A percentile compares a stretch with the other conserved stretches of the same genome.
phyloP scores from a whole-genome alignment of 2,329 filamentous ascomycete genomes.

The Microcyclospora pomicola region DNA sequence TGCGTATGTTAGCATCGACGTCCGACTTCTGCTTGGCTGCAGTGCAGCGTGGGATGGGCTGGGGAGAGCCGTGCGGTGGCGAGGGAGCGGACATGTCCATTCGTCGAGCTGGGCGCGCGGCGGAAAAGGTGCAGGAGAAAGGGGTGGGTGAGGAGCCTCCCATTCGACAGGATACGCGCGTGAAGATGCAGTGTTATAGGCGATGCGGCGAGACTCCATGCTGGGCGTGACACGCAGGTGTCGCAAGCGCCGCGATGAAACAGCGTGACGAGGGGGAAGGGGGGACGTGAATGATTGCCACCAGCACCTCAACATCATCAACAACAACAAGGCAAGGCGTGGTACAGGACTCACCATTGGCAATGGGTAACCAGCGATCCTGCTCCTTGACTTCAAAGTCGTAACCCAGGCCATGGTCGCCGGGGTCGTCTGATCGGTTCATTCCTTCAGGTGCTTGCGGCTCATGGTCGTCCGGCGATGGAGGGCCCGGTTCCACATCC shows the following conservation, averaged over 20 bases:
- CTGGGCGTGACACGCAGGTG: conserved; percentile 14
- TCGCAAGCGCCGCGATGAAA: conserved; percentile 2
- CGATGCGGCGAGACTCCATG: conserved; percentile 2
- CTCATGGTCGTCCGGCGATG: conserved; percentile 80
- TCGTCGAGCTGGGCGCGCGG: conserved; percentile 20
- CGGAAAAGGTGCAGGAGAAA: conserved; percentile 21
- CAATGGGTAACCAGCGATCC: conserved; percentile 98
- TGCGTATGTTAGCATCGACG: conserved; percentile 84
- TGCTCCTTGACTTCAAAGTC: conserved; percentile 99
- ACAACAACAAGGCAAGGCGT: conserved; percentile 6
- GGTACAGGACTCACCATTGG: conserved; percentile 74
- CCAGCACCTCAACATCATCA: no score
- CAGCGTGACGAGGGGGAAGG: conserved; percentile 12
- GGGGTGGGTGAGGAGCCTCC: conserved; percentile 22
- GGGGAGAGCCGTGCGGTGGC: conserved; percentile 17
- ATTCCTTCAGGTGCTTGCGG: conserved; percentile 53
- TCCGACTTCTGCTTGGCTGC: conserved; percentile 24
- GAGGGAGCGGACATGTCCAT: conserved; percentile 33
- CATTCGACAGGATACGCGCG: conserved; percentile 34
- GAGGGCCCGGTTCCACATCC: conserved; percentile 60
- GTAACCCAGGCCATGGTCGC: conserved; percentile 69
- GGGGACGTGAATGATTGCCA: conserved; percentile 8
- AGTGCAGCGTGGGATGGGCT: conserved; percentile 14
- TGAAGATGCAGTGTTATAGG: conserved; percentile 29
- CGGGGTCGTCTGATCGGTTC: conserved; percentile 33